Evolutionary conservation across 495 filamentous ascomycete genomes (phyloP).

Genomic region (Penicillium maclennaniae): DNA sequence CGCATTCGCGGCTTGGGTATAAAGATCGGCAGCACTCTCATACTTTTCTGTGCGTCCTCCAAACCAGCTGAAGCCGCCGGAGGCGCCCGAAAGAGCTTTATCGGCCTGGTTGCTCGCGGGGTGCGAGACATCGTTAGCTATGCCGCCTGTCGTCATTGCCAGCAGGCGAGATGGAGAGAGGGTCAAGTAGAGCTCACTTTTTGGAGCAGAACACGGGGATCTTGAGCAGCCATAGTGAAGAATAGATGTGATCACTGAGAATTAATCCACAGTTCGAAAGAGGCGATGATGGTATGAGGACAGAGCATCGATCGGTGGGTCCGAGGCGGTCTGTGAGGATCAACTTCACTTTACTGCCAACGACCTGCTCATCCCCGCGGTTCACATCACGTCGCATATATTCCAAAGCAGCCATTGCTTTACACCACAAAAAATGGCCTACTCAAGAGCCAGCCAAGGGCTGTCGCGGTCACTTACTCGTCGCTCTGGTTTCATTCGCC

Average conservation of each 20-base stretch:
- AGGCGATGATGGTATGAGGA: conserved; percentile 16
- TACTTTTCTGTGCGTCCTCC: conserved; percentile 78
- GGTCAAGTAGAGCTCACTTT: conserved; percentile 40
- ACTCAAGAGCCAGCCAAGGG: conserved; percentile 17
- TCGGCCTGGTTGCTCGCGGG: conserved; percentile 58
- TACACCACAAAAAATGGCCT: conserved; percentile 7
- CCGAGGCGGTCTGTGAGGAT: conserved; percentile 23
- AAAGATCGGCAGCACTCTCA: conserved; percentile 77
- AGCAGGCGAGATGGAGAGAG: conserved; percentile 6
- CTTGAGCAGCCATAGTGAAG: conserved; percentile 36
- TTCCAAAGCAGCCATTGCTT: background rate
- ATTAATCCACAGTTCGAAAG: conserved; percentile 4
- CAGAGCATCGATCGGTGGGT: conserved; percentile 26
- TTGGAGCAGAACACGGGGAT: conserved; percentile 57
- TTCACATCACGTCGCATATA: background rate
- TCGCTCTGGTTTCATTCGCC: conserved; percentile 10
- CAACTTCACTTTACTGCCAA: background rate
- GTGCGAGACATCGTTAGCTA: conserved; percentile 28
- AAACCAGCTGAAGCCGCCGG: conserved; percentile 73
- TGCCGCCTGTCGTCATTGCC: conserved; percentile 25
- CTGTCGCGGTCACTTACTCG: conserved; percentile 14
- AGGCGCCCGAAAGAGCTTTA: conserved; percentile 64
- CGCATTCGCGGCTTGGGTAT: conserved; percentile 75
- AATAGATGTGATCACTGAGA: conserved; percentile 7
- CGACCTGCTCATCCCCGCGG: background rate